phyloP scores from a whole-genome alignment of 768 basidiomycete species.

The Tulasnella sp. region DNA sequence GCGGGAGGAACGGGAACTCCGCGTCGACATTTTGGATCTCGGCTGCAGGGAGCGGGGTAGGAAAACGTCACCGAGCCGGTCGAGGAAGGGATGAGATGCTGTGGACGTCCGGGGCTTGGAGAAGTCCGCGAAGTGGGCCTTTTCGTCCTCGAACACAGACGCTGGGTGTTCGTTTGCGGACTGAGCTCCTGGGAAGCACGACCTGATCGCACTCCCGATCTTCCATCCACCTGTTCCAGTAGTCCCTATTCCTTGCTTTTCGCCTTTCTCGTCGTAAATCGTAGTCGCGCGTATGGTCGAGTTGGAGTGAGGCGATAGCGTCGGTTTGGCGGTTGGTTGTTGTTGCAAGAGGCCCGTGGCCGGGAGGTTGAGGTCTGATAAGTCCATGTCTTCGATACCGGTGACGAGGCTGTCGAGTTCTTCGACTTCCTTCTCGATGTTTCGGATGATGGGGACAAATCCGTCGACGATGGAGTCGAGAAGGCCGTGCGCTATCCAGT shows the following conservation, averaged over 20 bases:
- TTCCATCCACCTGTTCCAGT: background rate
- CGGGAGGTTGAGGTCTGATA: background rate
- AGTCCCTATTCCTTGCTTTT: background rate
- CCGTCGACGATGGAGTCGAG: slow-evolving; percentile 94
- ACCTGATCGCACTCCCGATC: background rate
- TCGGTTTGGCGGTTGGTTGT: background rate
- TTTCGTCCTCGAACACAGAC: background rate
- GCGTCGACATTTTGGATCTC: background rate
- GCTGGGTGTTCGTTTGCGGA: background rate
- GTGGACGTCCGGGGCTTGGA: background rate
- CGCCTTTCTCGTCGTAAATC: background rate
- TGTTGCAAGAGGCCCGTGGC: background rate
- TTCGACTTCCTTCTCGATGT: slow-evolving; percentile 79
- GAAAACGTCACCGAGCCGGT: background rate
- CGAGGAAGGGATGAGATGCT: background rate
- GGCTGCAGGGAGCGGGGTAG: background rate
- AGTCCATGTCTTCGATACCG: slow-evolving; percentile 26
- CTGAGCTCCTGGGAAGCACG: background rate
- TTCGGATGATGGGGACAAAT: slow-evolving; percentile 82
- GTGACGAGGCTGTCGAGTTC: slow-evolving; percentile 71
- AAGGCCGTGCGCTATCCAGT: slow-evolving; percentile 93
- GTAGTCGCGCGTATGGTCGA: background rate
- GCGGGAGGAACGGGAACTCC: background rate
- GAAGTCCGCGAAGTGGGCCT: background rate
- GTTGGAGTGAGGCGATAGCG: background rate